These are phyloP conservation scores for Daedaleopsis nitida DNA, from an alignment of 768 basidiomycete genomes.

Conservation along the genomic window DNA sequence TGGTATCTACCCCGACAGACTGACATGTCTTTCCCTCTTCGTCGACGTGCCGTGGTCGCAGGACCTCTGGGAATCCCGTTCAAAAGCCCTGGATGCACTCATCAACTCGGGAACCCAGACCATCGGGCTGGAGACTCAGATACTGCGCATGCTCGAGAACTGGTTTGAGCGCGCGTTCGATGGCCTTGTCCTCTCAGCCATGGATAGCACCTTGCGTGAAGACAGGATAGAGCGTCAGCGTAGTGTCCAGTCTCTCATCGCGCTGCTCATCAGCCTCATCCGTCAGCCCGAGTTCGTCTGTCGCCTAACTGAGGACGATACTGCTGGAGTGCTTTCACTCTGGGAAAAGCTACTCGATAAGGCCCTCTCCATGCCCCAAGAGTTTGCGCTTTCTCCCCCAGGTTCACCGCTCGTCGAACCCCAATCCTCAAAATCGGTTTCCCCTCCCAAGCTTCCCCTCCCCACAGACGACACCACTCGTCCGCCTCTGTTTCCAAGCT, in stretches of 20 bases:
- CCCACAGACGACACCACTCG: conserved; percentile 63
- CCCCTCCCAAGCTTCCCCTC: conserved; percentile 30
- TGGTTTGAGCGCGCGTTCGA: conserved; percentile 74
- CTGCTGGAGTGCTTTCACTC: conserved; percentile 58
- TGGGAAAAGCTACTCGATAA: conserved; percentile 61
- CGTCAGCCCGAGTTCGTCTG: conserved; percentile 55
- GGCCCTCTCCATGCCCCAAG: conserved; percentile 38
- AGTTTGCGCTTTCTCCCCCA: conserved; percentile 18
- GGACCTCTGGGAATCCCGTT: conserved; percentile 74
- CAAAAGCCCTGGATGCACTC: conserved; percentile 67
- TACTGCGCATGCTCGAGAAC: conserved; percentile 56
- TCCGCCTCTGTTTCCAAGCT: conserved; percentile 52
- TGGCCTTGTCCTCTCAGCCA: conserved; percentile 36
- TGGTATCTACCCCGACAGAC: conserved; percentile 57
- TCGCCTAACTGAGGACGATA: conserved; percentile 59
- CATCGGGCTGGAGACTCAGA: conserved; percentile 60
- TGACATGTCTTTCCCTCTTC: conserved; percentile 68
- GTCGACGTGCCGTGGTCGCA: conserved; percentile 54
- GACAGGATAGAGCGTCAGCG: conserved; percentile 61
- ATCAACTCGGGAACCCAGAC: conserved; percentile 62
- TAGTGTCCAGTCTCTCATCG: conserved; percentile 60
- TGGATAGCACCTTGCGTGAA: conserved; percentile 35
- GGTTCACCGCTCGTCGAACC: conserved; percentile 35
- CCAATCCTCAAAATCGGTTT: conserved; percentile 28
- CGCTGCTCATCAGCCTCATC: conserved; percentile 55